These are phyloP conservation scores for Venustampulla echinocandica DNA, from an alignment of 495 filamentous ascomycete species.

Conservation along the genomic window DNA sequence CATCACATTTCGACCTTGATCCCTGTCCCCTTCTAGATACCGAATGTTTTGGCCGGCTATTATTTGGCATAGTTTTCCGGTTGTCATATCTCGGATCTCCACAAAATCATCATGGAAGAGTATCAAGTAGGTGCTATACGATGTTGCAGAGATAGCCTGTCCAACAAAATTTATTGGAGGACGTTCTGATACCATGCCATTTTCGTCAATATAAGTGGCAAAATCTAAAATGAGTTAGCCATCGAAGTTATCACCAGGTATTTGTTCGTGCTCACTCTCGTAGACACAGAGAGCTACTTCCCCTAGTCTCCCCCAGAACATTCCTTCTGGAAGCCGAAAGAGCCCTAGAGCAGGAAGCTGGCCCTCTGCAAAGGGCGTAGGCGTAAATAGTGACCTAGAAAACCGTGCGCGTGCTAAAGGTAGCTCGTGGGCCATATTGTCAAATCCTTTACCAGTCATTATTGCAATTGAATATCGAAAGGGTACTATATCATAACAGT, in stretches of 20 bases:
- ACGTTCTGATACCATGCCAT: neutral
- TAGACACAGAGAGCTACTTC: neutral
- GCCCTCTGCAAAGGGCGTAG: neutral
- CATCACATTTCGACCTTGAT: neutral
- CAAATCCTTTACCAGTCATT: too few species aligned
- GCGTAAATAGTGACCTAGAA: neutral
- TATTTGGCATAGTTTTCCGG: neutral
- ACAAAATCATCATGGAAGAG: conserved; percentile 1
- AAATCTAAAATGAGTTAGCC: neutral
- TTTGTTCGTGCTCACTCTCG: neutral
- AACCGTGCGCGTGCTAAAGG: too few species aligned
- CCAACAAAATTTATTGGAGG: neutral
- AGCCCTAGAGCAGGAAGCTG: neutral
- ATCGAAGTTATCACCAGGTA: neutral
- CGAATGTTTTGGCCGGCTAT: neutral
- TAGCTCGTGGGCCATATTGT: too few species aligned
- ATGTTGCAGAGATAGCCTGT: neutral
- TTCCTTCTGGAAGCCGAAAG: neutral
- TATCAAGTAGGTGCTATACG: neutral
- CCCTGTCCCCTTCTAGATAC: neutral
- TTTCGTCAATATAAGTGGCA: neutral
- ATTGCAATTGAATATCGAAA: too few species aligned
- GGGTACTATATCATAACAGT: neutral
- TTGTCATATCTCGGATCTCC: neutral
- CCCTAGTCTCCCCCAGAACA: neutral